Conservation (phyloP, 495 filamentous ascomycete genomes). For the Sordaria brevicollis region DNA sequence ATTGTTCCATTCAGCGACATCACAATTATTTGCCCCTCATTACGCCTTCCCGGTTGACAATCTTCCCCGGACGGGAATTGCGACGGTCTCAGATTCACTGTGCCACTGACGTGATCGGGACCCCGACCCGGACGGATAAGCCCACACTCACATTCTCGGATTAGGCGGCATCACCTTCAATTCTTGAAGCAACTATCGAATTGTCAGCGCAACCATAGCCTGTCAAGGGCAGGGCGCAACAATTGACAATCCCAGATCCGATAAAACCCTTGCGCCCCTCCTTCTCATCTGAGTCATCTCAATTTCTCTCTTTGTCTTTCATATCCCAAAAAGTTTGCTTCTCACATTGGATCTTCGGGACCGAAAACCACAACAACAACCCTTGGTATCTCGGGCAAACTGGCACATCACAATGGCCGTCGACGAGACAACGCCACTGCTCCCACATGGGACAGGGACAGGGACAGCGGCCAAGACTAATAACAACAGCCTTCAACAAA, state of each 20-base stretch:
- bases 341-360: not conserved
- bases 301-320: not conserved
- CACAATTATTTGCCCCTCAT: not conserved
- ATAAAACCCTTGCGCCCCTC: not conserved
- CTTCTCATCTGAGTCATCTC: too few relatives aligned
- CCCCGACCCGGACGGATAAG: not conserved
- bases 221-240: too few relatives aligned
- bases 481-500: too few relatives aligned
- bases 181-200: not conserved
- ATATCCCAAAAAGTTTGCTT: not conserved
- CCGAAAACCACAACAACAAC: not conserved
- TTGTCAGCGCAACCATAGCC: not conserved
- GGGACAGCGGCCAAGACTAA: too few relatives aligned
- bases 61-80: not conserved
- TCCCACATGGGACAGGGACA: not conserved
- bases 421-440: slow-evolving; percentile 1
- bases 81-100: not conserved
- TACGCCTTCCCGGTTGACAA: not conserved
- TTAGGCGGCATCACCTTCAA: not conserved
- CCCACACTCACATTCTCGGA: not conserved
- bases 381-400: not conserved
- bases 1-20: not conserved
- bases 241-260: not conserved
- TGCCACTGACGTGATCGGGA: not conserved
- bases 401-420: not conserved